Conservation (phyloP, 2,329 filamentous ascomycete species). For the Phoma sp. region DNA sequence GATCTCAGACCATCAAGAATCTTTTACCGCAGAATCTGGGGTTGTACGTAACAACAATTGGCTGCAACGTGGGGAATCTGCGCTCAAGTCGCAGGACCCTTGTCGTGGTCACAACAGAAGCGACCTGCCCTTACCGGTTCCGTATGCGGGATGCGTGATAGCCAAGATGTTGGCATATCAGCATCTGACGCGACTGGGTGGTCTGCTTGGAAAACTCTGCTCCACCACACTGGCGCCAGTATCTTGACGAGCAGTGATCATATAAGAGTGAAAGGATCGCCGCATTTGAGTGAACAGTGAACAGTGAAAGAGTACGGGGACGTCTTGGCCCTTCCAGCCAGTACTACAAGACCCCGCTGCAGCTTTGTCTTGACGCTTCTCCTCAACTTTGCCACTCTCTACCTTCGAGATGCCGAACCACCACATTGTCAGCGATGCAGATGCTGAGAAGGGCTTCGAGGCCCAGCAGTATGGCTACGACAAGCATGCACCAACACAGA, state of each 20-base stretch:
- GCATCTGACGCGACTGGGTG: slow-evolving; percentile 9
- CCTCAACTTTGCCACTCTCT: not conserved
- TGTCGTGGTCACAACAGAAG: slow-evolving; percentile 4
- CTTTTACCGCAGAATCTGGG: slow-evolving; percentile 10
- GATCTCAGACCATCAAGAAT: not conserved
- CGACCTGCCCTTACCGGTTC: slow-evolving; percentile 15
- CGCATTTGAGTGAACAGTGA: slow-evolving; percentile 1
- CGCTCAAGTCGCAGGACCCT: not conserved
- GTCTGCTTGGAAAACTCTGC: slow-evolving; percentile 15
- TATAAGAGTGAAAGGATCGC: slow-evolving; percentile 7
- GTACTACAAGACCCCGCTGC: not conserved
- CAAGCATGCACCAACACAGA: slow-evolving; percentile 11
- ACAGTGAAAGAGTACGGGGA: slow-evolving; percentile 4
- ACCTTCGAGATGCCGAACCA: slow-evolving; percentile 29
- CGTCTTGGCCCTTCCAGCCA: not conserved
- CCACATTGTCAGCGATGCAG: slow-evolving; percentile 23
- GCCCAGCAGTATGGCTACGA: slow-evolving; percentile 25
- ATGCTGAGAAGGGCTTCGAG: slow-evolving; percentile 35
- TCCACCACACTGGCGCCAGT: not conserved
- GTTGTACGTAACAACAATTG: slow-evolving; percentile 33
- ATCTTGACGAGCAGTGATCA: not conserved
- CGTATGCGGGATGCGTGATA: slow-evolving; percentile 9
- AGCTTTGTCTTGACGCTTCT: not conserved
- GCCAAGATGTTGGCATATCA: slow-evolving; percentile 20
- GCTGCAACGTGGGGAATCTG: slow-evolving; percentile 17